Evolutionary conservation across 768 basidiomycete genomes (phyloP), one percentile per base, ranked within the genome.

Genomic region (button mushroom (Agaricus bisporus)): DNA sequence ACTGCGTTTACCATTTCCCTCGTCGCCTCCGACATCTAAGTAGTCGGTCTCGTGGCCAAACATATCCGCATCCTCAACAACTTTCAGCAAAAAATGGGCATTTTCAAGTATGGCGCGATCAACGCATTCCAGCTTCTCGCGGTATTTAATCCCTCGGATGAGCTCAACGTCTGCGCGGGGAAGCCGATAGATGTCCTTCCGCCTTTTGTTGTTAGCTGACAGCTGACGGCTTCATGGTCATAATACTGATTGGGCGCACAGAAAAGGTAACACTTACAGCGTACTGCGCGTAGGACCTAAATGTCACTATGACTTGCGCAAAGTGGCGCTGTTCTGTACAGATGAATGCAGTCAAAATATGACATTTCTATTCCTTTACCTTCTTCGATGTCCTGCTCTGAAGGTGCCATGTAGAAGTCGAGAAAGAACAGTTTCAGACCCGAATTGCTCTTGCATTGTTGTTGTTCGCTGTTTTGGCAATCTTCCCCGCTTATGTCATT

Each of bases 41-140:
- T 62, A 60, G 3, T 66, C 70, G 14, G 72, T 46, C 15, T 73
- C 79, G 57, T 80, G 78, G 14, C 81, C 85, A 60, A 94, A 95
- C 25, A 95, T 91, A 60, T 86, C 85, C 0, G 91, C 88, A 67
- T 88, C 77, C 12, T 80, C 82, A 10, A 91, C 82, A 58, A 95
- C 85, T 56, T 79, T 71, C 3, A 77, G 72, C 54, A 95, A 65
- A 65, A 98, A 94, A 41, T 85, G 73, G 1, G 89, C 85, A 61
- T 95, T 97, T 48, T 73, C 81, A 47, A 81, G 67, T 59, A 97
- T 95, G 8, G 89, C 88, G 7, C 79, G 72, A 68, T 98, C 94
- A 11, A 91, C 86, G 25, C 78, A 81, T 29, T 85, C 78, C 0
- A 98, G 76, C 64, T 92, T 93, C 54, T 81, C 72, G 59, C 85